Percentiles rank a stretch among this genome's conserved stretches.
Conservation (phyloP, 176 grass and related monocot genomes). For the Dendrocalamus sinicus region DNA sequence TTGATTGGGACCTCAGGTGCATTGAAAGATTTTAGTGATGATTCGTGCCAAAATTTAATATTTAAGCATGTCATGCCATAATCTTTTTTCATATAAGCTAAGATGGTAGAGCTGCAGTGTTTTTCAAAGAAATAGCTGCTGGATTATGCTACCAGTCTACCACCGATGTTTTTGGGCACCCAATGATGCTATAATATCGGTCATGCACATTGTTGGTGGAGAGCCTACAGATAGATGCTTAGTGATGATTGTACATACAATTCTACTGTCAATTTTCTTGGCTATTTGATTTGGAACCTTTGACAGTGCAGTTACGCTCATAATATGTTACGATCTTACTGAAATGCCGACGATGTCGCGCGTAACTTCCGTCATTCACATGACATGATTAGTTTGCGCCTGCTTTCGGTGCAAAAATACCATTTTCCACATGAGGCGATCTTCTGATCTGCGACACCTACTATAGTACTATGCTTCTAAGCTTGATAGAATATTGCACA, state of each 20-base stretch:
- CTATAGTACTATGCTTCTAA: neutral
- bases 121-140: neutral
- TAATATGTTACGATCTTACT: neutral
- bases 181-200: neutral
- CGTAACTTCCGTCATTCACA: neutral
- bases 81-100: neutral
- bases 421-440: neutral
- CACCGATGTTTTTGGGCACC: neutral
- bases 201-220: neutral
- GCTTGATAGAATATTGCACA: neutral
- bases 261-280: neutral
- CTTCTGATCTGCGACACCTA: neutral
- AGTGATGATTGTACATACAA: neutral
- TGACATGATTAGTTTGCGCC: neutral
- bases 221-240: neutral
- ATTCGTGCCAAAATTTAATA: neutral
- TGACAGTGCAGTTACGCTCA: neutral
- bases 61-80: neutral
- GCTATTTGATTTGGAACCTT: neutral
- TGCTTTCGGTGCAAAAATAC: neutral
- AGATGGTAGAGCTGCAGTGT: neutral
- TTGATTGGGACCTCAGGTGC: neutral
- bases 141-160: neutral
- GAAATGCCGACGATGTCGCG: neutral
- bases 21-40: constrained; percentile 16